These are phyloP conservation scores for Beta corolliflora DNA, from an alignment of 179 eudicot genomes.

Conservation along the genomic window DNA sequence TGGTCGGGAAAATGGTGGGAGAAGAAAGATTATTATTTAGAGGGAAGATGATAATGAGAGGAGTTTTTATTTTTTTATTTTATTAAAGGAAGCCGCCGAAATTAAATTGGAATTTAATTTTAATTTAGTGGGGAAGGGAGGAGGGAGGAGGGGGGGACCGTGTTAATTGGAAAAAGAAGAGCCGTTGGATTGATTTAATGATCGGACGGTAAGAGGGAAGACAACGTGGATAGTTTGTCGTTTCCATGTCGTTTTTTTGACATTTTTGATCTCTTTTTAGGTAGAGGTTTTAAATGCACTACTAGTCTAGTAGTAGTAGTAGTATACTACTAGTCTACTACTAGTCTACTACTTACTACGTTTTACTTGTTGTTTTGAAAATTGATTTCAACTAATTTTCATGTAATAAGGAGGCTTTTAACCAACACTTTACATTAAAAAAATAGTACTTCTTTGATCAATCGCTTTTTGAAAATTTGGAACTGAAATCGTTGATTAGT, in stretches of 20 bases:
- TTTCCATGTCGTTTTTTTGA: slow-evolving; percentile 30
- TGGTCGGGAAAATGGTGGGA: slow-evolving; percentile 31
- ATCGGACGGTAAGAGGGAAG: slow-evolving; percentile 34
- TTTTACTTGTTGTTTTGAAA: no score
- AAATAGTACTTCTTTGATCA: no score
- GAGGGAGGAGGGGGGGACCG: slow-evolving; percentile 29
- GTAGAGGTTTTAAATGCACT: not conserved
- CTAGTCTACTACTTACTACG: no score
- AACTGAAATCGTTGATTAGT: no score
- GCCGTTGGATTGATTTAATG: slow-evolving; percentile 35
- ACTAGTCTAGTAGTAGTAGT: no score
- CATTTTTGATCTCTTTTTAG: not conserved
- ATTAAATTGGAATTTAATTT: not conserved
- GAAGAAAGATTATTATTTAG: not conserved
- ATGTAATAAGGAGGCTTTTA: no score
- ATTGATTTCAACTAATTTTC: no score
- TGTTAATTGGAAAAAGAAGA: slow-evolving; percentile 1
- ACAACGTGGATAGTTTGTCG: slow-evolving; percentile 48
- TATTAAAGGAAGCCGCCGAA: slow-evolving; percentile 38
- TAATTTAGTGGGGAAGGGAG: not conserved
- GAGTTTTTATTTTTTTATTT: slow-evolving; percentile 5
- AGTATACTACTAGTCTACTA: no score
- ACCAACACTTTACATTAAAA: no score
- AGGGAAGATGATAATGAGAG: slow-evolving; percentile 1
- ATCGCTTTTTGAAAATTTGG: no score